Evolutionary conservation across 768 basidiomycete genomes (phyloP), one percentile per base, ranked within the genome.

Genomic region (Suillus sp.): DNA sequence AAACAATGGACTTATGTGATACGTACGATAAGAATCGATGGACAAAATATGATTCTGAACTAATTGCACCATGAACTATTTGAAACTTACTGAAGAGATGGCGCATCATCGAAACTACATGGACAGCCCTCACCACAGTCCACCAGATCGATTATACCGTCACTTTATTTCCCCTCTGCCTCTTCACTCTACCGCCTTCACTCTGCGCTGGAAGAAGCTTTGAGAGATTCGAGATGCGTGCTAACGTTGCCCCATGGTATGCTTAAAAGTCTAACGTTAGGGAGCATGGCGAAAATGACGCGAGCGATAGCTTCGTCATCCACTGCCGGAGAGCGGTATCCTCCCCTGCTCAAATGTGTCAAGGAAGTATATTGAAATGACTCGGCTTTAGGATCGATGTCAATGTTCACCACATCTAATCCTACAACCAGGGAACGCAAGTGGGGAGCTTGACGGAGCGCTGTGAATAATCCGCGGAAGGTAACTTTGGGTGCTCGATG

Each of bases 211-310:
- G 45, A 45, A 45, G 45, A 45, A 22, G n/a, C 45, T 22, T 2
- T 22, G 11, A 45, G 45, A 11, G 11, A 22, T 45, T 45, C 13
- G 45, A 13, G 45, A 45, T 45, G 45, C 11, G n/a, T 13, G 5
- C n/a, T 45, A 10, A 45, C 11, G 11, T 22, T n/a, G 45, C 11
- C n/a, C 45, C 45, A 45, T 16, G 25, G n/a, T n/a, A n/a, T 7
- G 13, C 16, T 11, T 14, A 14, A 6, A 27, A 48, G 25, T 6
- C 25, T 25, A 27, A 48, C 25, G 4, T 48, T 27, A 0, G 47
- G 47, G 47, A 48, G 47, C n/a, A 16, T 27, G 25, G 47, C 13
- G 47, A 48, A 48, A 48, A 48, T 48, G 47, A 48, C 27, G 47
- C 25, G 47, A 14, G 45, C n/a, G n/a, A 45, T n/a, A 45, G 45